These are phyloP conservation scores for Malbranchea cinnamomea DNA, from an alignment of 2,329 filamentous ascomycete species.

Conservation along the genomic window DNA sequence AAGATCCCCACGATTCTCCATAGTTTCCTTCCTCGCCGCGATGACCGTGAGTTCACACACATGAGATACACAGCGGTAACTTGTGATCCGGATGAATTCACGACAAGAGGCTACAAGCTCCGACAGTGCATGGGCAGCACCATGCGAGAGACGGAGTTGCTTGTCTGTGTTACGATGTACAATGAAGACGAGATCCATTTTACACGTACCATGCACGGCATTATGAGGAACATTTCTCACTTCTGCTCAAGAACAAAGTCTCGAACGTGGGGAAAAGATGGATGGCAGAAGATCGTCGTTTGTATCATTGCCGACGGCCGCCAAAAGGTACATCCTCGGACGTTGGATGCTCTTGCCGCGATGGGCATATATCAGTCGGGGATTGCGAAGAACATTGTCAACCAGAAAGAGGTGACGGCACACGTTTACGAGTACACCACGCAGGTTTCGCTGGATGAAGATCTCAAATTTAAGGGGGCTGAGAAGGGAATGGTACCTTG, in stretches of 20 bases:
- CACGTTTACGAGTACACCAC: slow-evolving; percentile 99
- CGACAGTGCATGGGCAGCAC: slow-evolving; percentile 79
- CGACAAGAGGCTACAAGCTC: slow-evolving; percentile 74
- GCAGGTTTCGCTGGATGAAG: slow-evolving; percentile 86
- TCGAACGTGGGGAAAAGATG: slow-evolving; percentile 88
- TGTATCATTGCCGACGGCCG: slow-evolving; percentile 92
- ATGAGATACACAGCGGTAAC: slow-evolving; percentile 99
- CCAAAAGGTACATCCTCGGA: slow-evolving; percentile 82
- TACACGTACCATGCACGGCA: slow-evolving; percentile 93
- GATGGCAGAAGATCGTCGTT: slow-evolving; percentile 98
- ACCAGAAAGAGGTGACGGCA: slow-evolving; percentile 84
- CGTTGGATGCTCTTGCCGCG: slow-evolving; percentile 82
- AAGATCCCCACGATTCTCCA: slow-evolving; percentile 98
- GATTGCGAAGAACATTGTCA: slow-evolving; percentile 97
- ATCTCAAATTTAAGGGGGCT: slow-evolving; percentile 96
- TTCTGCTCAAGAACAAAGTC: slow-evolving; percentile 89
- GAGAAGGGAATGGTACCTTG: slow-evolving; percentile 98
- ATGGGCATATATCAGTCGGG: slow-evolving; percentile 98
- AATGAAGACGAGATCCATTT: slow-evolving; percentile 97
- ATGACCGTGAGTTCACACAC: slow-evolving; percentile 93
- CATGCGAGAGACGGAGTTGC: slow-evolving; percentile 78
- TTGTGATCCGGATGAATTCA: slow-evolving; percentile 90
- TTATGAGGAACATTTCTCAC: slow-evolving; percentile 96
- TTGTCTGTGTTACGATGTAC: slow-evolving; percentile 98
- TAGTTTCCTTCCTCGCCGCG: slow-evolving; percentile 83